Evolutionary conservation across 257 asterid species (phyloP).

Genomic region (Marsdenia floribunda): DNA sequence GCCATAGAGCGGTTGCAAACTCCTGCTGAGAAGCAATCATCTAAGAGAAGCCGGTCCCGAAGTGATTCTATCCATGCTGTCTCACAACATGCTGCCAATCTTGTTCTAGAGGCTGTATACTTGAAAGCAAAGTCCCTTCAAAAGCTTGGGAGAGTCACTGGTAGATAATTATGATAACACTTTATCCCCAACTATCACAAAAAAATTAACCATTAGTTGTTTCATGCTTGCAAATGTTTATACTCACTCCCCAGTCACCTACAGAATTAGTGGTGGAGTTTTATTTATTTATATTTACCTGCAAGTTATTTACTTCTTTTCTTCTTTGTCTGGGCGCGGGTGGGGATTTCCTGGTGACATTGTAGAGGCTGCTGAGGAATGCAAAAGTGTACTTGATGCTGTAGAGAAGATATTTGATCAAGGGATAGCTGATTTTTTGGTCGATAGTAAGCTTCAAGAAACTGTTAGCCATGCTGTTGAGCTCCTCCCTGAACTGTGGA

Average conservation of each 20-base stretch:
- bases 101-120: slow-evolving; percentile 92
- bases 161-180: slow-evolving; percentile 34
- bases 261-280: slow-evolving; percentile 8
- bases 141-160: slow-evolving; percentile 79
- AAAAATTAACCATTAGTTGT: neutral
- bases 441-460: slow-evolving; percentile 89
- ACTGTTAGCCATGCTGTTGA: slow-evolving; percentile 91
- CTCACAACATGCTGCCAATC: slow-evolving; percentile 84
- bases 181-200: slow-evolving; percentile 8
- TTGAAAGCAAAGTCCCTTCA: slow-evolving; percentile 94
- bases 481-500: slow-evolving; percentile 92
- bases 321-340: neutral
- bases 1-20: slow-evolving; percentile 83
- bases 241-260: slow-evolving; percentile 8
- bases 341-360: slow-evolving; percentile 25
- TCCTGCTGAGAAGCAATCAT: slow-evolving; percentile 50
- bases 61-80: slow-evolving; percentile 48
- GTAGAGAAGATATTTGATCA: slow-evolving; percentile 78
- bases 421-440: slow-evolving; percentile 75
- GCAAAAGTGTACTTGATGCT: slow-evolving; percentile 91
- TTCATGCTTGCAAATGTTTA: neutral
- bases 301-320: slow-evolving; percentile 26
- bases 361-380: slow-evolving; percentile 92
- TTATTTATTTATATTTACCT: slow-evolving; percentile 19
- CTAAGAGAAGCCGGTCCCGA: slow-evolving; percentile 72